Evolutionary conservation across 768 basidiomycete species (phyloP).

Genomic region (Amyloporia xantha): DNA sequence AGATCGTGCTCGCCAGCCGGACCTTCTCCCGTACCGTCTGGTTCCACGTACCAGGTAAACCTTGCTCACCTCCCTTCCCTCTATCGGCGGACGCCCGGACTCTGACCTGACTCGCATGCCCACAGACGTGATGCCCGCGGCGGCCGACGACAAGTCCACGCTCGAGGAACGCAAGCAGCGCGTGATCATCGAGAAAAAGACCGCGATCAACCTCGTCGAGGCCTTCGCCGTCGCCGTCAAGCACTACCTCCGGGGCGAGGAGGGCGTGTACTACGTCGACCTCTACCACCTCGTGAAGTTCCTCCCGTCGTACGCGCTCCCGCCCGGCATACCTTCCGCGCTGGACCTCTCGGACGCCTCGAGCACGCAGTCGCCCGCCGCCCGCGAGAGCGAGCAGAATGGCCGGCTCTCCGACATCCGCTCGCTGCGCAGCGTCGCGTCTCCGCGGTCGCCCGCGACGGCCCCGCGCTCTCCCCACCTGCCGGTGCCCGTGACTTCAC

Average conservation of each 20-base stretch:
- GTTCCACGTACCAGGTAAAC: slow-evolving; percentile 57
- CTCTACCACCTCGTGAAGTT: slow-evolving; percentile 67
- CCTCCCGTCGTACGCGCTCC: slow-evolving; percentile 58
- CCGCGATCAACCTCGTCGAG: slow-evolving; percentile 59
- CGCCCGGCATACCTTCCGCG: slow-evolving; percentile 39
- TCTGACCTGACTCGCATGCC: not conserved
- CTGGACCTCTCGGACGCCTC: slow-evolving; percentile 22
- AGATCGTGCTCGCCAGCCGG: slow-evolving; percentile 50
- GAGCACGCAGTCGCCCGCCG: not conserved
- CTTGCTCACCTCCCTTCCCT: not conserved
- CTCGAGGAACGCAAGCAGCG: slow-evolving; percentile 37
- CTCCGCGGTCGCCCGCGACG: not conserved
- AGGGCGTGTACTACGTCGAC: slow-evolving; percentile 36
- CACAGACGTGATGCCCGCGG: slow-evolving; percentile 21
- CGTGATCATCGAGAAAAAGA: slow-evolving; percentile 59
- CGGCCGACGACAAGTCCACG: slow-evolving; percentile 11
- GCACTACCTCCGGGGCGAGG: slow-evolving; percentile 60
- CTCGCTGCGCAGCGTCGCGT: slow-evolving; percentile 8
- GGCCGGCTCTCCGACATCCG: slow-evolving; percentile 3
- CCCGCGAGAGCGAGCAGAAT: slow-evolving; percentile 1
- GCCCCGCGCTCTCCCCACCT: not conserved
- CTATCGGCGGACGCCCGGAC: not conserved
- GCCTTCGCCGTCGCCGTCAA: slow-evolving; percentile 61
- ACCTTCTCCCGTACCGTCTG: slow-evolving; percentile 57
- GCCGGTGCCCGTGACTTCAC: slow-evolving; percentile 13